Evolutionary conservation across 1,284 basidiomycete species (phyloP).

Genomic region (Anthracocystis panici-leucophaei): DNA sequence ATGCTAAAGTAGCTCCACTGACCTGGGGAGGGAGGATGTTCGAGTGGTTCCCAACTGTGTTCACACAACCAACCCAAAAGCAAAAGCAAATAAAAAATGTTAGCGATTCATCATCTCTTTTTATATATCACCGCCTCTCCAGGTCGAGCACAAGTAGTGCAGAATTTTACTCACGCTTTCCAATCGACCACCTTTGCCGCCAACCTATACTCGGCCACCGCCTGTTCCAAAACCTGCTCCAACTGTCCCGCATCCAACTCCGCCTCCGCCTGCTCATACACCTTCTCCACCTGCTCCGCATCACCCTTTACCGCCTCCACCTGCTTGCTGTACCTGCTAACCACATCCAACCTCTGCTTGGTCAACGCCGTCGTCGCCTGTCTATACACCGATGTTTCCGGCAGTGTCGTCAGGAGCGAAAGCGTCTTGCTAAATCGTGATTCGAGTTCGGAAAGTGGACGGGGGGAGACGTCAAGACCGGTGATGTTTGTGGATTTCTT

Average conservation of each 20-base stretch:
- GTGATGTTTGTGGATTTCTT: conserved; percentile 79
- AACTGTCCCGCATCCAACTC: conserved; percentile 72
- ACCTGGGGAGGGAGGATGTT: conserved; percentile 81
- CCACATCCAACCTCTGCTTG: conserved; percentile 81
- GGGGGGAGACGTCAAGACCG: conserved; percentile 76
- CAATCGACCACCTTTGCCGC: conserved; percentile 89
- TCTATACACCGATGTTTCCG: conserved; percentile 85
- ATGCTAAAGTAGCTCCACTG: conserved; percentile 84
- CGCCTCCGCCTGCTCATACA: conserved; percentile 79
- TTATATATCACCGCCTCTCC: too few relatives aligned
- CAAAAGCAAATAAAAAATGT: too few relatives aligned
- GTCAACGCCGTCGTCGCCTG: conserved; percentile 90
- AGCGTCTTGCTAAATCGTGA: conserved; percentile 85
- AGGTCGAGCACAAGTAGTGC: too few relatives aligned
- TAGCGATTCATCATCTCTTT: too few relatives aligned
- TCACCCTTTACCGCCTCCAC: conserved; percentile 73
- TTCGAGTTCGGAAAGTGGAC: conserved; percentile 82
- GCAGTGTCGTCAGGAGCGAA: conserved; percentile 77
- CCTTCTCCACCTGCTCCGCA: conserved; percentile 74
- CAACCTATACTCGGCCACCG: conserved; percentile 83
- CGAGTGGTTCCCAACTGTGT: conserved; percentile 86
- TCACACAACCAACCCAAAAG: too few relatives aligned
- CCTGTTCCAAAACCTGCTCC: conserved; percentile 85
- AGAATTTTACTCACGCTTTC: too few relatives aligned
- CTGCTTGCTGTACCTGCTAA: conserved; percentile 69